Percentiles rank a stretch among this genome's conserved stretches.
Conservation (phyloP, 441 rosid species). For the Arabidopsis lyrata region DNA sequence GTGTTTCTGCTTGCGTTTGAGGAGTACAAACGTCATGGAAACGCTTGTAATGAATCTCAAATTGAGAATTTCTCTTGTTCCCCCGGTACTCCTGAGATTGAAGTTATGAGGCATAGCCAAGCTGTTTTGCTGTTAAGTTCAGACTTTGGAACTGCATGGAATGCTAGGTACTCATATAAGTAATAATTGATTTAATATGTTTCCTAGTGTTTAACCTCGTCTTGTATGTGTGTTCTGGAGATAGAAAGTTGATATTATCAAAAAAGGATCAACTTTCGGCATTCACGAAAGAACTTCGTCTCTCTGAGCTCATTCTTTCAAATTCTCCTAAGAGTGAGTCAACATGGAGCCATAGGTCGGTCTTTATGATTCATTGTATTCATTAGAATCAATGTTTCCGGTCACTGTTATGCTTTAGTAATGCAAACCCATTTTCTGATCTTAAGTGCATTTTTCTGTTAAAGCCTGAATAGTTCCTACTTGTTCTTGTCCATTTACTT, state of each 20-base stretch:
- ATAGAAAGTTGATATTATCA: constrained; percentile 73
- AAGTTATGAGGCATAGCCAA: constrained; percentile 79
- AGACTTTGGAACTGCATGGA: constrained; percentile 94
- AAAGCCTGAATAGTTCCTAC: neutral
- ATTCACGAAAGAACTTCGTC: constrained; percentile 70
- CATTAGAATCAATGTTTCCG: constrained; percentile 14
- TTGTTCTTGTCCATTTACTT: neutral
- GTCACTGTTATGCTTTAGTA: neutral
- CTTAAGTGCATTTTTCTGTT: too few species aligned
- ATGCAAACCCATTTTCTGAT: constrained; percentile 2
- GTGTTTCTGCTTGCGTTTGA: constrained; percentile 64
- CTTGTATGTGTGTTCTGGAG: constrained; percentile 33
- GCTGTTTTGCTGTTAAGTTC: constrained; percentile 80
- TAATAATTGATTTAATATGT: neutral
- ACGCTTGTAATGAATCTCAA: too few species aligned
- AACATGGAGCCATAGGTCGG: constrained; percentile 94
- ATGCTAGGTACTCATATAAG: constrained; percentile 63
- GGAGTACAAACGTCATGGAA: too few species aligned
- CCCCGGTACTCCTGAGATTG: constrained; percentile 45
- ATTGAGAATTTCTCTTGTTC: too few species aligned
- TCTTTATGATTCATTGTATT: constrained; percentile 2
- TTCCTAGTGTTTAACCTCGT: constrained; percentile 25
- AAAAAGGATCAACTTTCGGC: constrained; percentile 52
- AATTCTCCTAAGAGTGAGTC: constrained; percentile 88
- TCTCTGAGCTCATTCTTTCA: constrained; percentile 84